phyloP scores from a whole-genome alignment of 805 yeast species.

The Starmerella apicola region DNA sequence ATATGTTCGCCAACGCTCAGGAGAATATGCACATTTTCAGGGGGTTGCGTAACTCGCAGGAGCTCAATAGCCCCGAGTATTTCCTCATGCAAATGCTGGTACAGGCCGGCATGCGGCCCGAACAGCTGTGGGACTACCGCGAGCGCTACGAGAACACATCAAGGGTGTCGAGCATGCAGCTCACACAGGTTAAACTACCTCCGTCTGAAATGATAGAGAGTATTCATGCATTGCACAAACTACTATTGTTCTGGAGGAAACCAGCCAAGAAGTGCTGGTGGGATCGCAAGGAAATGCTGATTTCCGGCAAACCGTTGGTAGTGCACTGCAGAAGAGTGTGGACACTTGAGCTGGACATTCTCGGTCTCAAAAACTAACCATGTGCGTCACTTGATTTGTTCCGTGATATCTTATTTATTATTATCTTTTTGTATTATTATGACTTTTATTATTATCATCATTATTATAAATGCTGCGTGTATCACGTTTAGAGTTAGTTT shows the following conservation, averaged over 20 bases:
- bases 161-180: slow-evolving; percentile 70
- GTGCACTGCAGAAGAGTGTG: slow-evolving; percentile 89
- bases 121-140: slow-evolving; percentile 76
- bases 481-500: too few species aligned
- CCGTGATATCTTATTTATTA: too few species aligned
- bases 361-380: too few species aligned
- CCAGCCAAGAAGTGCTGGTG: slow-evolving; percentile 99
- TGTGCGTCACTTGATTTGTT: too few species aligned
- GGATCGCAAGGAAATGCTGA: slow-evolving; percentile 38
- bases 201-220: slow-evolving; percentile 11
- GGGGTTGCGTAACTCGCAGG: slow-evolving; percentile 42
- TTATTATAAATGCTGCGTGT: too few species aligned
- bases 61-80: slow-evolving; percentile 75
- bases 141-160: slow-evolving; percentile 79
- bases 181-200: slow-evolving; percentile 37
- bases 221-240: slow-evolving; percentile 38
- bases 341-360: slow-evolving; percentile 86
- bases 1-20: slow-evolving; percentile 42
- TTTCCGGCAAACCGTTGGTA: slow-evolving; percentile 32
- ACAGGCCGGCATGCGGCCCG: slow-evolving; percentile 61
- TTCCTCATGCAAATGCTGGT: slow-evolving; percentile 92
- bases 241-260: slow-evolving; percentile 86
- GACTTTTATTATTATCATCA: too few species aligned
- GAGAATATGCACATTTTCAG: slow-evolving; percentile 42
- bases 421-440: too few species aligned